These are phyloP conservation scores for Saccharomycopsis phalli DNA, from an alignment of 1,139 yeast genomes.

Conservation along the genomic window DNA sequence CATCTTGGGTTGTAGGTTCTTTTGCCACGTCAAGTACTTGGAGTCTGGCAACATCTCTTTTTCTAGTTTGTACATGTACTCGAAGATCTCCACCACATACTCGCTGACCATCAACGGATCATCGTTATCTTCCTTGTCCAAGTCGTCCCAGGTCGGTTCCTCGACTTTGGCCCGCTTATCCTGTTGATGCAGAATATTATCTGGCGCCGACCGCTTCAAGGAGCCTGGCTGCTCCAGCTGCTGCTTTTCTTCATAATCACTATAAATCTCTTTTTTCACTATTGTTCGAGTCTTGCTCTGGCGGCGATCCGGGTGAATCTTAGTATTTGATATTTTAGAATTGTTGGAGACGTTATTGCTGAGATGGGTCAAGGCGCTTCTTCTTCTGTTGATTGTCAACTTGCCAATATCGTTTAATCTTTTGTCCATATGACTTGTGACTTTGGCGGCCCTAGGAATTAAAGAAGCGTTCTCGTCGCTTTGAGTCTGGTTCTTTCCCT, in stretches of 20 bases:
- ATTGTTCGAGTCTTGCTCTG: neutral
- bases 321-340: neutral
- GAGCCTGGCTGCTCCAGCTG: constrained; percentile 5
- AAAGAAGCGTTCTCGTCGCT: constrained; percentile 9
- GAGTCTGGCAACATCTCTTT: constrained; percentile 69
- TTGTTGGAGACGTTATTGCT: constrained; percentile 7
- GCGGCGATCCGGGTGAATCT: neutral
- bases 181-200: constrained; percentile 4
- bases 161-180: constrained; percentile 24
- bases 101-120: constrained; percentile 96
- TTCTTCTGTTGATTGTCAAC: neutral
- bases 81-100: constrained; percentile 81
- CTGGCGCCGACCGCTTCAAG: constrained; percentile 14
- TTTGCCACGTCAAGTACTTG: constrained; percentile 64
- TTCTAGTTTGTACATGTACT: constrained; percentile 69
- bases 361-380: constrained; percentile 11
- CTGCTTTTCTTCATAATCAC: neutral
- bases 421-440: neutral
- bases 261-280: neutral
- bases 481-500: constrained; percentile 10
- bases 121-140: constrained; percentile 82
- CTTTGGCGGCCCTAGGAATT: constrained; percentile 3
- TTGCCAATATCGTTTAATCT: constrained; percentile 2
- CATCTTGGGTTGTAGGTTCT: constrained; percentile 72
- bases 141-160: constrained; percentile 71